These are phyloP conservation scores for Xylaria bambusicola DNA, from an alignment of 495 filamentous ascomycete species.

Conservation along the genomic window DNA sequence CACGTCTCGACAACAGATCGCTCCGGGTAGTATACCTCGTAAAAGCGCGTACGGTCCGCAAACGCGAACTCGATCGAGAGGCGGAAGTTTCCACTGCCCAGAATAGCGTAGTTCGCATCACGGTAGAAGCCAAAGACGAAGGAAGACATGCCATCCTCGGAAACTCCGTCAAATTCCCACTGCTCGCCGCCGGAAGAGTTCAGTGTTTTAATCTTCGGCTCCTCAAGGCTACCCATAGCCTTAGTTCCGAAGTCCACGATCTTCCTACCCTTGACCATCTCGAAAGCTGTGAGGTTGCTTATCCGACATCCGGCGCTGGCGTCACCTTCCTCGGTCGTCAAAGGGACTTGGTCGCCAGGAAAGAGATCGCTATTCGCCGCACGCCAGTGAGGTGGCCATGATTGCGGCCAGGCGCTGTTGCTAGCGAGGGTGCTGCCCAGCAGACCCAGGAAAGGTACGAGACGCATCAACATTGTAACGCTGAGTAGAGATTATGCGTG, in stretches of 20 bases:
- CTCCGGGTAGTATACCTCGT: conserved; percentile 16
- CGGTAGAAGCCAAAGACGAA: conserved; percentile 25
- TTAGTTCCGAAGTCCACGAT: conserved; percentile 11
- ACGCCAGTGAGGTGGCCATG: conserved; percentile 2
- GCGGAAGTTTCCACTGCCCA: conserved; percentile 25
- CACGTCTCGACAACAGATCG: conserved; percentile 20
- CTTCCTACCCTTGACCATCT: conserved; percentile 4
- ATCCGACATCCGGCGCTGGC: neutral
- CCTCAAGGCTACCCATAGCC: conserved; percentile 6
- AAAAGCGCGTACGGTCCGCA: conserved; percentile 22
- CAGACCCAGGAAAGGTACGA: neutral
- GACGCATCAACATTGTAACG: neutral
- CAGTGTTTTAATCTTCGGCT: conserved; percentile 18
- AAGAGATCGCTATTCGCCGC: neutral
- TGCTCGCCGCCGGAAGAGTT: conserved; percentile 28
- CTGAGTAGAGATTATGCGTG: neutral
- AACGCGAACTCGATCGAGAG: conserved; percentile 22
- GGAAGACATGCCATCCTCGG: conserved; percentile 14
- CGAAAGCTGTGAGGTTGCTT: neutral
- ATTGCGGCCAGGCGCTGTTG: neutral
- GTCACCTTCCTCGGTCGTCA: neutral
- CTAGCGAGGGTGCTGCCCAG: neutral
- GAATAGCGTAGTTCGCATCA: conserved; percentile 22
- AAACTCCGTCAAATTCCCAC: conserved; percentile 33
- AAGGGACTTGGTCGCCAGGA: neutral